Base-by-base conservation (phyloP, 164 flowering plant species). In the Paratinospora sagittata region DNA sequence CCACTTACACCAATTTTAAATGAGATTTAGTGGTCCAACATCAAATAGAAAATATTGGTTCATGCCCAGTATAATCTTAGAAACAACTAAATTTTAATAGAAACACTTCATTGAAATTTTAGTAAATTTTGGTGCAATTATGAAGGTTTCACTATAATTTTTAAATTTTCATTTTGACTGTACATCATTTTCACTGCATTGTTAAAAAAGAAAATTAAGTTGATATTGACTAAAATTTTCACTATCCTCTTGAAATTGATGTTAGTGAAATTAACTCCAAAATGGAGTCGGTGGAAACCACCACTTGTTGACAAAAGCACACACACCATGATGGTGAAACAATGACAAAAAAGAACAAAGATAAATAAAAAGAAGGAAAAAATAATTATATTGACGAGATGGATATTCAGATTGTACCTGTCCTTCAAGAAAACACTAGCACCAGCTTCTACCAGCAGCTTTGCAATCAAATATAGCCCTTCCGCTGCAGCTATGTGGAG, bases 401-500 rank as follows among this genome's bases (percentile, higher is more conserved):
- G 33, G 34, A 70, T 6, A 7, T 55, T 67, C 26, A 58, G 55
- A 47, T 4, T 21, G 27, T 83, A 94, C 98, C 98, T 90, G 90
- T 92, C 98, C 77, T 86, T 89, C 6, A 82, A 67, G 52, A 88
- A 76, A 66, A 94, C 97, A 82, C 84, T 85, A 43, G 98, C 97
- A 26, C 98, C 97, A 19, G 92, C 85, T 66, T 89, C 95, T 81
- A 92, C 13, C 17, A 94, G 86, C 72, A 90, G 33, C 73, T 88
- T 87, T 45, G 89, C 88, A 84, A 86, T 88, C 71, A 83, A 21
- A 81, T 77, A 84, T 66, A 87, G 57, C 27, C 97, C 98, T 55
- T 87, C 91, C 47, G 95, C 86, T 12, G 91, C 86, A 78, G 98
- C 97, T 41, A 92, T 73, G 78, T 94, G 98, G 74, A 94, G 93